Conservation (phyloP, 2,329 filamentous ascomycete species). For the Microsporum canis region DNA sequence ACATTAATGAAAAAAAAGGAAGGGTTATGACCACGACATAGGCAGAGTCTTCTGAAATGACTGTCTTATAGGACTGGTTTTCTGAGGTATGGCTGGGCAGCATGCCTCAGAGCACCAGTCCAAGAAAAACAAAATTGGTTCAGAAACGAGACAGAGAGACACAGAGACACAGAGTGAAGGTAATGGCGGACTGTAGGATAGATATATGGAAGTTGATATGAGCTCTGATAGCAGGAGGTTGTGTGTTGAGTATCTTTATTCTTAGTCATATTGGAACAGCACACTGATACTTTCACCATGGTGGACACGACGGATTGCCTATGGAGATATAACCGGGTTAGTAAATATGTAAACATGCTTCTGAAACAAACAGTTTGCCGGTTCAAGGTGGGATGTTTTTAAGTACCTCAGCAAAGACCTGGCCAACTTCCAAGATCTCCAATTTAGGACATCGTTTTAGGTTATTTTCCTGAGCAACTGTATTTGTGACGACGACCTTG, state of each 20-base stretch:
- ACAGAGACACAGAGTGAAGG: neutral
- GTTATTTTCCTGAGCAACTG: slow-evolving; percentile 79
- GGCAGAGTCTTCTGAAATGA: neutral
- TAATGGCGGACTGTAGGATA: neutral
- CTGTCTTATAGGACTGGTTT: neutral
- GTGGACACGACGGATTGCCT: slow-evolving; percentile 86
- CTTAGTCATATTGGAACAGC: slow-evolving; percentile 73
- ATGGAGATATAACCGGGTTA: neutral
- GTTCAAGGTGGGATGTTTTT: neutral
- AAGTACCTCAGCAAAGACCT: slow-evolving; percentile 73
- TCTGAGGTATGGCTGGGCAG: slow-evolving; percentile 1
- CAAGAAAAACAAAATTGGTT: neutral
- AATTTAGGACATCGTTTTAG: slow-evolving; percentile 68
- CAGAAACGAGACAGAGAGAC: neutral
- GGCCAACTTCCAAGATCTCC: slow-evolving; percentile 79
- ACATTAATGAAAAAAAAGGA: neutral
- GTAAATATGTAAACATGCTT: slow-evolving; percentile 13
- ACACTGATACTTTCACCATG: slow-evolving; percentile 97
- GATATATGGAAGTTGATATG: neutral
- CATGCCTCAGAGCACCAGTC: neutral
- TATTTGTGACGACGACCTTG: slow-evolving; percentile 91
- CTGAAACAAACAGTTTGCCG: neutral
- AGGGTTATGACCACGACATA: neutral
- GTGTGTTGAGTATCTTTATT: neutral
- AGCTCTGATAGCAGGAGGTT: neutral